These are phyloP conservation scores for Scytalidium lignicola DNA, from an alignment of 2,329 filamentous ascomycete genomes.

Conservation along the genomic window DNA sequence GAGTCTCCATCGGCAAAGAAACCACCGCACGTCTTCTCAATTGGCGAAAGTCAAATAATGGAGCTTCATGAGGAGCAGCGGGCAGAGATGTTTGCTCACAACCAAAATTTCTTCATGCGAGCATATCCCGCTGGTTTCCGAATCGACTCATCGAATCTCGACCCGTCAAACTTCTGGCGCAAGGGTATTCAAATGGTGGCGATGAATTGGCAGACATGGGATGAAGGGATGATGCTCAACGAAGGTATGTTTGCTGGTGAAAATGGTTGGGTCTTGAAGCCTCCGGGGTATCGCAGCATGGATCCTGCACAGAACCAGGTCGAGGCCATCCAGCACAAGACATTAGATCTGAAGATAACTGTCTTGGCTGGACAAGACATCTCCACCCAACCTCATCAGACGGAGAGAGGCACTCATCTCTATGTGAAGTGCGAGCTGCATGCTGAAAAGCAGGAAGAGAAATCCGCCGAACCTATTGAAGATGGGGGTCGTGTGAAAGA, in stretches of 20 bases:
- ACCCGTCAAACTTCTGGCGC: slow-evolving; percentile 81
- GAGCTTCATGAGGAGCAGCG: slow-evolving; percentile 51
- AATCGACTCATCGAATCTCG: slow-evolving; percentile 79
- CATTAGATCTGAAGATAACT: slow-evolving; percentile 64
- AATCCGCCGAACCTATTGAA: slow-evolving; percentile 26
- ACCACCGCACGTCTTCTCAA: slow-evolving; percentile 62
- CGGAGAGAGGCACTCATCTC: slow-evolving; percentile 54
- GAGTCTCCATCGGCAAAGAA: slow-evolving; percentile 56
- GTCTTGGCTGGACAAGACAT: slow-evolving; percentile 74
- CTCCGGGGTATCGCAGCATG: slow-evolving; percentile 59
- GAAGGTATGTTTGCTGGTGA: slow-evolving; percentile 84
- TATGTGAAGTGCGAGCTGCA: slow-evolving; percentile 78
- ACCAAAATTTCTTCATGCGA: slow-evolving; percentile 76
- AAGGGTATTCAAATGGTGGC: slow-evolving; percentile 87
- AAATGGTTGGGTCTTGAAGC: slow-evolving; percentile 81
- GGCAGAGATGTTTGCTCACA: slow-evolving; percentile 69
- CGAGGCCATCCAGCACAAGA: slow-evolving; percentile 36
- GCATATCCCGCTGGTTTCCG: slow-evolving; percentile 81
- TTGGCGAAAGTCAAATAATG: slow-evolving; percentile 60
- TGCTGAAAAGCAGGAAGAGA: slow-evolving; percentile 55
- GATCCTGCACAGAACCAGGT: slow-evolving; percentile 11
- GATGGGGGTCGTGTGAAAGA: slow-evolving; percentile 48
- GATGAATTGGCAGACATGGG: slow-evolving; percentile 88
- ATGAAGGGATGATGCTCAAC: slow-evolving; percentile 94
- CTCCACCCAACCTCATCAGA: slow-evolving; percentile 55